Percentiles rank a stretch among this genome's conserved stretches.
Evolutionary conservation across 2,329 filamentous ascomycete species (phyloP).

Genomic region (Zasmidium citrigriseum): DNA sequence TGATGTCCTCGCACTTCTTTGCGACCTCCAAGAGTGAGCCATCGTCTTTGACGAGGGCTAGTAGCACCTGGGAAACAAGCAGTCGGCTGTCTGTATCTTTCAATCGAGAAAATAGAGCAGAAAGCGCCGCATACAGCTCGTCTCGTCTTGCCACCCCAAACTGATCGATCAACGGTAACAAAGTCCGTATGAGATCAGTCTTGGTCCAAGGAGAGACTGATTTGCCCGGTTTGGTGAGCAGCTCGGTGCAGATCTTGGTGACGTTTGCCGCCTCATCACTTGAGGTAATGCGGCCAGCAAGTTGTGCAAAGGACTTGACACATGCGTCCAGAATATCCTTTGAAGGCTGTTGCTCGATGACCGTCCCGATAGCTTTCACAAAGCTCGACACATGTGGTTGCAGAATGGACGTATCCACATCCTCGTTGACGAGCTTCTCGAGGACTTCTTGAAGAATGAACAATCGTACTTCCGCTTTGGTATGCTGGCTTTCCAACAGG

Average conservation of each 20-base stretch:
- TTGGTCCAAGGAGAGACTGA: slow-evolving; percentile 83
- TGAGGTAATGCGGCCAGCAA: slow-evolving; percentile 69
- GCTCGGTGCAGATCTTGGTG: slow-evolving; percentile 75
- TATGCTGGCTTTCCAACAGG: slow-evolving; percentile 69
- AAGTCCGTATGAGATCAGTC: slow-evolving; percentile 73
- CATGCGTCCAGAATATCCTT: slow-evolving; percentile 77
- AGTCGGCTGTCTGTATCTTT: slow-evolving; percentile 76
- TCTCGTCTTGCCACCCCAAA: slow-evolving; percentile 25
- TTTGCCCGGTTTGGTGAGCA: slow-evolving; percentile 82
- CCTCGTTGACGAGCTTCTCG: slow-evolving; percentile 64
- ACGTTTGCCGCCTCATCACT: slow-evolving; percentile 72
- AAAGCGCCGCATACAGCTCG: slow-evolving; percentile 72
- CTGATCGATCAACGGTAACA: slow-evolving; percentile 66
- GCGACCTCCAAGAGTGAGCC: slow-evolving; percentile 64
- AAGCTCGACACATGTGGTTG: slow-evolving; percentile 69
- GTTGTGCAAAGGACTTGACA: slow-evolving; percentile 74
- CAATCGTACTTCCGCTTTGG: slow-evolving; percentile 82
- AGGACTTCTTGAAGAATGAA: slow-evolving; percentile 76
- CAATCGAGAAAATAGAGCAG: slow-evolving; percentile 87
- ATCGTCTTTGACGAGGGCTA: slow-evolving; percentile 68
- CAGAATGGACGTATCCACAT: slow-evolving; percentile 58
- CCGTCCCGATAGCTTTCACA: slow-evolving; percentile 53
- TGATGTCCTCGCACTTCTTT: slow-evolving; percentile 73
- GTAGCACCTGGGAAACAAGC: slow-evolving; percentile 71
- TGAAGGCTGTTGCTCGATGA: slow-evolving; percentile 61